Conservation (phyloP, 352 stramenopile genomes). For the Phytopythium vexans region DNA sequence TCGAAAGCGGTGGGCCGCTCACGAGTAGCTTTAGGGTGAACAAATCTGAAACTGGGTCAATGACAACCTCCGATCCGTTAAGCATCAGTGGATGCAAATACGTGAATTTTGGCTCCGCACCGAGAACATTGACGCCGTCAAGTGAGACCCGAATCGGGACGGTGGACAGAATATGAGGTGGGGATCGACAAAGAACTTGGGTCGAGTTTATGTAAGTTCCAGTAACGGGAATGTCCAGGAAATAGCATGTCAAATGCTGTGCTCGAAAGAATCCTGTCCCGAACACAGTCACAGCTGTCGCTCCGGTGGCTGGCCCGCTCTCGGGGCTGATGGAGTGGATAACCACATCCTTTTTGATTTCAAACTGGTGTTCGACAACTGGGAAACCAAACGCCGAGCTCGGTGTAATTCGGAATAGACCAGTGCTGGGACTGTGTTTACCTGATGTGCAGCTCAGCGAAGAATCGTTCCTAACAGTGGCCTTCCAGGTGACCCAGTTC, state of each 20-base stretch:
- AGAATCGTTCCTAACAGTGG: constrained; percentile 19
- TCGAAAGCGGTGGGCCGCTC: too few relatives aligned
- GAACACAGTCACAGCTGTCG: constrained; percentile 21
- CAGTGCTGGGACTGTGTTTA: constrained; percentile 6
- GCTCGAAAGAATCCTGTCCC: constrained; percentile 33
- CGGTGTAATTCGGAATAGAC: constrained; percentile 25
- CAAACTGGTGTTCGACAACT: constrained; percentile 13
- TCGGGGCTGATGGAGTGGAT: constrained; percentile 23
- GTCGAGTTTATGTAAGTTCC: constrained; percentile 33
- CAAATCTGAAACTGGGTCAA: too few relatives aligned
- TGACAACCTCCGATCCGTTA: too few relatives aligned
- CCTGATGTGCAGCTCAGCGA: constrained; percentile 19
- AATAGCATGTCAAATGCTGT: constrained; percentile 19
- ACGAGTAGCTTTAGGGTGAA: too few relatives aligned
- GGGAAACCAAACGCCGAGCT: constrained; percentile 12
- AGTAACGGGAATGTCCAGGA: constrained; percentile 8
- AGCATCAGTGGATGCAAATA: constrained; percentile 5
- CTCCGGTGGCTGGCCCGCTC: constrained; percentile 11
- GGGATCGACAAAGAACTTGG: constrained; percentile 31
- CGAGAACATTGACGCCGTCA: constrained; percentile 13
- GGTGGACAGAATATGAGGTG: constrained; percentile 17
- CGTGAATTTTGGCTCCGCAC: constrained; percentile 18
- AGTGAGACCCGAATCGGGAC: constrained; percentile 27
- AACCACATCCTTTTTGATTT: constrained; percentile 19
- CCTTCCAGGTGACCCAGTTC: constrained; percentile 13